A percentile compares a stretch with the other conserved stretches of the same genome.
Conservation (phyloP, 345 rosid genomes). For the Pelargonium nanum region DNA sequence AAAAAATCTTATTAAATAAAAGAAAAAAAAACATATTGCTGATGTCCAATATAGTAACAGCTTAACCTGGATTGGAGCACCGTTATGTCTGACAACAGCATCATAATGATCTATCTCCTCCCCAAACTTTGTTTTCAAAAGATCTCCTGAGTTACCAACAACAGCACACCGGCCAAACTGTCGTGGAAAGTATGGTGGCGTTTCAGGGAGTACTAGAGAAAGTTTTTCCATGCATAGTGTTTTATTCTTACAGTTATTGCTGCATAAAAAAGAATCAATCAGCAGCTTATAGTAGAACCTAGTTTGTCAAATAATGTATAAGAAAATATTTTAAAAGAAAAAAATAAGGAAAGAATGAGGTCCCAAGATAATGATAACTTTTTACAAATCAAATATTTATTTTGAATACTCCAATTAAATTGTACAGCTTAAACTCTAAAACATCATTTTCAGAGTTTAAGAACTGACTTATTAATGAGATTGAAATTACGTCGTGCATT, state of each 20-base stretch:
- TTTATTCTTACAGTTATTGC: constrained; percentile 67
- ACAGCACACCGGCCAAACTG: constrained; percentile 90
- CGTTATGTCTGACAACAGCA: constrained; percentile 83
- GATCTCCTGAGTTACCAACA: constrained; percentile 95
- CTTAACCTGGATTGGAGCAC: constrained; percentile 77
- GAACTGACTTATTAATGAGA: background rate
- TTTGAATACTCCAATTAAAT: too few species aligned
- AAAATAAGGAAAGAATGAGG: background rate
- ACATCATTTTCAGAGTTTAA: too few species aligned
- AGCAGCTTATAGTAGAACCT: constrained; percentile 1
- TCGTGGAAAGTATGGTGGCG: constrained; percentile 66
- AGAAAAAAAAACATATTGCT: constrained; percentile 3
- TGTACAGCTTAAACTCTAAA: too few species aligned
- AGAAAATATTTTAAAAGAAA: background rate
- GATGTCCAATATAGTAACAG: constrained; percentile 8
- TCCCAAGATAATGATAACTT: background rate
- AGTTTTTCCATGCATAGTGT: constrained; percentile 82
- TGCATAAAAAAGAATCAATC: constrained; percentile 28
- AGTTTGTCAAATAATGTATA: constrained; percentile 2
- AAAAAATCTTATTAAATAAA: constrained; percentile 1
- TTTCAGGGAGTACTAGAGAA: constrained; percentile 71
- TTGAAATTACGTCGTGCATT: background rate
- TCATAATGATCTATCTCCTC: constrained; percentile 82
- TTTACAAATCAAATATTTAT: too few species aligned
- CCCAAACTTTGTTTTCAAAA: constrained; percentile 76